Conservation (phyloP, 2,329 filamentous ascomycete species). For the Diaporthe vaccinii region DNA sequence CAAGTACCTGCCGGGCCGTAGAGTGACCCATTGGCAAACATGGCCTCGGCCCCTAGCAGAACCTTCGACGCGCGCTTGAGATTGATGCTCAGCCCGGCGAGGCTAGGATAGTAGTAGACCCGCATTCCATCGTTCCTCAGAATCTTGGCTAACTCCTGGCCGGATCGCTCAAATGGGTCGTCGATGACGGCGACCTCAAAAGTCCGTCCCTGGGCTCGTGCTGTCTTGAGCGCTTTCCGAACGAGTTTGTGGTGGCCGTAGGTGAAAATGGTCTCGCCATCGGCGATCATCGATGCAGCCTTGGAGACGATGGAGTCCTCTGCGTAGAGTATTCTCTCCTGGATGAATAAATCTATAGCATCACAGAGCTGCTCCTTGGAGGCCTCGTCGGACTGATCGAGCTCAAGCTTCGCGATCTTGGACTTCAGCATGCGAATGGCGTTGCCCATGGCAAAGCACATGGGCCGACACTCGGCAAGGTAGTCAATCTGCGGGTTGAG, state of each 20-base stretch:
- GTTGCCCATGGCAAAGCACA: constrained; percentile 97
- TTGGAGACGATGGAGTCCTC: constrained; percentile 87
- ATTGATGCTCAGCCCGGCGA: constrained; percentile 82
- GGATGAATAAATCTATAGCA: constrained; percentile 90
- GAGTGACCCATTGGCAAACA: constrained; percentile 94
- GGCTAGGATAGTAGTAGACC: constrained; percentile 83
- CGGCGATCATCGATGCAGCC: constrained; percentile 80
- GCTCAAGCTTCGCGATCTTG: constrained; percentile 90
- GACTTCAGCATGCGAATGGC: constrained; percentile 96
- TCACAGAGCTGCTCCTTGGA: constrained; percentile 85
- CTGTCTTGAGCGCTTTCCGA: constrained; percentile 82
- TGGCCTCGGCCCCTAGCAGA: constrained; percentile 89
- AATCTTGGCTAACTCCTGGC: constrained; percentile 74
- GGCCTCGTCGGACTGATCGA: constrained; percentile 83
- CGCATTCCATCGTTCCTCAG: constrained; percentile 78
- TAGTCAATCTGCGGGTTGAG: constrained; percentile 97
- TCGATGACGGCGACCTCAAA: constrained; percentile 92
- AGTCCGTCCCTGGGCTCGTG: constrained; percentile 76
- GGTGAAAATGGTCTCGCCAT: constrained; percentile 87
- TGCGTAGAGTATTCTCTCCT: constrained; percentile 89
- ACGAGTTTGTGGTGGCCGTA: constrained; percentile 90
- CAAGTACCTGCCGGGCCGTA: constrained; percentile 91
- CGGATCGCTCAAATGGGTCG: constrained; percentile 67
- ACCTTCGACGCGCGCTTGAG: constrained; percentile 77
- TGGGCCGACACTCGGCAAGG: constrained; percentile 91